Base-by-base conservation (phyloP, 2,329 filamentous ascomycete genomes). In the Paramyrothecium sp. region DNA sequence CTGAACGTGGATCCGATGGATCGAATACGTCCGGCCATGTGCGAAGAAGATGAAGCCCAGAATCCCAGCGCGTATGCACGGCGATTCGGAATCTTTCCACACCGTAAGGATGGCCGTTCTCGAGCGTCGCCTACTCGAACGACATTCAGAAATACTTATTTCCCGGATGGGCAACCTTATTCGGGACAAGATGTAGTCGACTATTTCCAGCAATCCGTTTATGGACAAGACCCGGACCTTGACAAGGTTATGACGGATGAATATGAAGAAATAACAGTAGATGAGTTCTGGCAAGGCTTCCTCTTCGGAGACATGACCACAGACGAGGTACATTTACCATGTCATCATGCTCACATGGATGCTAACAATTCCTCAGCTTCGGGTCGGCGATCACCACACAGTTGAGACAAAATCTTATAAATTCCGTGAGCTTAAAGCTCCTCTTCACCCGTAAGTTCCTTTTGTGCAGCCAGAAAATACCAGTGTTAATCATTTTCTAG, bases 271-370 rank as follows among this genome's bases (percentile, higher is more conserved):
- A 48, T 71, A 11, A 38, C 64, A 7, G 54, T 66, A 8, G 70
- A 72, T n/a, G 67, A 72, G 19, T 60, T 65, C 26, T 73, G 69
- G 70, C 70, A 72, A 51, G 57, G 47, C 5, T 53, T 65, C 2
- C 48, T 72, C 2, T 71, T 71, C 19, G 57, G 59, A n/a, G 66
- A 64, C 17, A 30, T 69, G 41, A 71, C 68, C 5, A 69, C 69
- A 55, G 66, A 71, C n/a, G 69, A 73, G 55, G 69, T 65, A 51
- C 54, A 58, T 54, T 2, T 2, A 33, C 17, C 5, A 22, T 7
- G 21, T 12, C 26, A 5, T 8, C 38, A 23, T 53, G 19, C 41
- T 53, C 23, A 44, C 19, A 4, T 13, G 38, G 5, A 3, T 44
- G 38, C 38, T 44, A 12, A 44, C 38, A 7, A 4, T 5, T 44